A percentile compares a stretch with the other conserved stretches of the same genome.
Evolutionary conservation across 768 basidiomycete species (phyloP).

Genomic region (Russula earlei): DNA sequence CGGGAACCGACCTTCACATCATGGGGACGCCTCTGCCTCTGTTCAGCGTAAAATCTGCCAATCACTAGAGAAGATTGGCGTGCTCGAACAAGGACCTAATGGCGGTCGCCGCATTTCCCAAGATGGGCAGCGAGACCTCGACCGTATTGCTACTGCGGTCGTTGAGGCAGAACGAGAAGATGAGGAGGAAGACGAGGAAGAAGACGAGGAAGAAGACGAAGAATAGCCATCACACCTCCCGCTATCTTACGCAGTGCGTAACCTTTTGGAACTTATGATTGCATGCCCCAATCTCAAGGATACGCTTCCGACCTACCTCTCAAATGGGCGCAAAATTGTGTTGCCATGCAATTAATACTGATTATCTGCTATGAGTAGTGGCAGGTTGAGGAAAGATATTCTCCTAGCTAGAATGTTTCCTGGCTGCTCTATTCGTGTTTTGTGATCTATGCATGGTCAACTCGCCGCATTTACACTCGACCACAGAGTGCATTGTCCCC

Average conservation of each 20-base stretch:
- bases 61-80: conserved; percentile 96
- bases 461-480: too few relatives aligned
- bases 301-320: not conserved
- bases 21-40: conserved; percentile 73
- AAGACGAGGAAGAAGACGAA: conserved; percentile 47
- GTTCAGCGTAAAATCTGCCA: conserved; percentile 96
- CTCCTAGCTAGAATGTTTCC: not conserved
- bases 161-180: conserved; percentile 70
- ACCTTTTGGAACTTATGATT: conserved; percentile 8
- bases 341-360: not conserved
- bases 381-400: not conserved
- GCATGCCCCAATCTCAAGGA: conserved; percentile 10
- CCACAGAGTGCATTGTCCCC: not conserved
- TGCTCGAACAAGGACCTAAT: conserved; percentile 86
- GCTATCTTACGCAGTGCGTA: conserved; percentile 3
- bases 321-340: not conserved
- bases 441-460: not conserved
- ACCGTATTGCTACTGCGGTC: conserved; percentile 86
- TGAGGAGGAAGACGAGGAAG: conserved; percentile 64
- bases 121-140: conserved; percentile 93
- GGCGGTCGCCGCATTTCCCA: conserved; percentile 95
- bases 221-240: conserved; percentile 8
- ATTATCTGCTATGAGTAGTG: not conserved
- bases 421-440: not conserved
- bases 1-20: conserved; percentile 94